A percentile compares a stretch with the other conserved stretches of the same genome.
Evolutionary conservation across 208 protist species (phyloP).

Genomic region (Balamuthia mandrillaris): DNA sequence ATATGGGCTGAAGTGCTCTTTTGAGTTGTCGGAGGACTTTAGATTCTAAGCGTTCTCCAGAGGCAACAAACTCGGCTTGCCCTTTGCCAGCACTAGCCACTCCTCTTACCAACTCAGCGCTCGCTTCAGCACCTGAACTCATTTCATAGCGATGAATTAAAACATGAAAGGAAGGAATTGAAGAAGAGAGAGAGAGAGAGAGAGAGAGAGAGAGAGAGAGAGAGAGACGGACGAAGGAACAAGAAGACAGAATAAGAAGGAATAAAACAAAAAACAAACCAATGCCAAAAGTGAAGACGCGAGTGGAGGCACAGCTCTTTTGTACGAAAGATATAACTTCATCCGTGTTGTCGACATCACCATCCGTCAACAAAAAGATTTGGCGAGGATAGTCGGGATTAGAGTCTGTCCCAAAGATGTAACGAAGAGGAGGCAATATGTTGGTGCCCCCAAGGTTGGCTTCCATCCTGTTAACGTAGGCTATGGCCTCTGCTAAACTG

Average conservation of each 20-base stretch:
- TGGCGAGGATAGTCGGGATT: conserved; percentile 38
- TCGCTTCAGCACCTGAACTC: too few relatives aligned
- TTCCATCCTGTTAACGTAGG: neutral
- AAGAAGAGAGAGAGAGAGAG: too few relatives aligned
- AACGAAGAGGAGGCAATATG: conserved; percentile 40
- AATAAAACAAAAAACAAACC: too few relatives aligned
- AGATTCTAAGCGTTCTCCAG: conserved; percentile 36
- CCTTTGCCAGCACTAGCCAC: too few relatives aligned
- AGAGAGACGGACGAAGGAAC: too few relatives aligned
- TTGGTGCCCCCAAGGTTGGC: conserved; percentile 59
- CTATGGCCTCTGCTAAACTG: conserved; percentile 14
- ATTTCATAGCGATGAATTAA: too few relatives aligned
- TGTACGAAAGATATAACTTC: conserved; percentile 36
- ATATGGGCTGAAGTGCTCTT: conserved; percentile 42
- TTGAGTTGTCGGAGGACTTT: conserved; percentile 52
- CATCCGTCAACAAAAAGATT: conserved; percentile 59
- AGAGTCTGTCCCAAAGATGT: neutral
- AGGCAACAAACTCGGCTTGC: conserved; percentile 48
- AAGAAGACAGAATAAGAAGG: too few relatives aligned
- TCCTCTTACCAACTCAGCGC: too few relatives aligned
- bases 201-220: too few relatives aligned
- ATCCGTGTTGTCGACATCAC: conserved; percentile 61
- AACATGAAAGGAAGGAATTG: too few relatives aligned
- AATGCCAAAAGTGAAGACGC: conserved; percentile 59
- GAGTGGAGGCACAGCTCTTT: neutral